A percentile compares a stretch with the other conserved stretches of the same genome.
Conservation (phyloP, 1,139 yeast species). For the Taphrina communis region DNA sequence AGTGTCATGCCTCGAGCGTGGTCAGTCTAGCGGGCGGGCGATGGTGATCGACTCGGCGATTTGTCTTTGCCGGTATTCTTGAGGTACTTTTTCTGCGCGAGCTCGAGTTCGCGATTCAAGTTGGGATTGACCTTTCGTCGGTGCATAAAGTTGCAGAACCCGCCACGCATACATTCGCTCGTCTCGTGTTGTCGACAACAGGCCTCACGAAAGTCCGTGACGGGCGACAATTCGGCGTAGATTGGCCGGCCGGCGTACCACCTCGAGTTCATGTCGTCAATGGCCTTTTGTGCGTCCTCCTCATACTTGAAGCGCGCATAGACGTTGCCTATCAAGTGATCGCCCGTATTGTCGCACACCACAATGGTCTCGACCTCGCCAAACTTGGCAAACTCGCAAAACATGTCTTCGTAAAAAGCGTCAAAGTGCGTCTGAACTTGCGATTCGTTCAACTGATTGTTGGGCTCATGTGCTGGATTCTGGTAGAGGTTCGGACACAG, state of each 20-base stretch:
- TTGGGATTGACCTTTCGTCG: conserved; percentile 62
- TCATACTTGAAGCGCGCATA: conserved; percentile 66
- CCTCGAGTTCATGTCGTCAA: conserved; percentile 67
- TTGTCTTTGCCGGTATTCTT: conserved; percentile 46
- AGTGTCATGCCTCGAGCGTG: too few species aligned
- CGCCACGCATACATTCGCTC: conserved; percentile 72
- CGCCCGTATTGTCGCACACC: conserved; percentile 82
- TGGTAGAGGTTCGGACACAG: conserved; percentile 72
- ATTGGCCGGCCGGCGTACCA: conserved; percentile 87
- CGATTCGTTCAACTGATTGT: conserved; percentile 48
- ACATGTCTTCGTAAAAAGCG: conserved; percentile 74
- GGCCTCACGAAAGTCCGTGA: conserved; percentile 71
- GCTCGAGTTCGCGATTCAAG: conserved; percentile 55
- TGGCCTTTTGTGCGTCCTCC: conserved; percentile 67
- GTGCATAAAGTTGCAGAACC: conserved; percentile 87
- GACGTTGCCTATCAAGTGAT: conserved; percentile 83
- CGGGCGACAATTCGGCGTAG: conserved; percentile 81
- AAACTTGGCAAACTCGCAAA: conserved; percentile 64
- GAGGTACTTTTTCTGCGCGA: conserved; percentile 52
- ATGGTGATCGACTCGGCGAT: conserved; percentile 42
- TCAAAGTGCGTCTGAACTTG: conserved; percentile 65
- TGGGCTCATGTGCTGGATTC: conserved; percentile 59
- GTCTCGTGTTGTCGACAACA: conserved; percentile 74
- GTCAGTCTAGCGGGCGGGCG: conserved; percentile 27
- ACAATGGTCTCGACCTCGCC: conserved; percentile 70